Percentiles rank a stretch among this genome's conserved stretches.
Conservation (phyloP, 2,329 filamentous ascomycete genomes). For the Colletotrichum cordylinicola region DNA sequence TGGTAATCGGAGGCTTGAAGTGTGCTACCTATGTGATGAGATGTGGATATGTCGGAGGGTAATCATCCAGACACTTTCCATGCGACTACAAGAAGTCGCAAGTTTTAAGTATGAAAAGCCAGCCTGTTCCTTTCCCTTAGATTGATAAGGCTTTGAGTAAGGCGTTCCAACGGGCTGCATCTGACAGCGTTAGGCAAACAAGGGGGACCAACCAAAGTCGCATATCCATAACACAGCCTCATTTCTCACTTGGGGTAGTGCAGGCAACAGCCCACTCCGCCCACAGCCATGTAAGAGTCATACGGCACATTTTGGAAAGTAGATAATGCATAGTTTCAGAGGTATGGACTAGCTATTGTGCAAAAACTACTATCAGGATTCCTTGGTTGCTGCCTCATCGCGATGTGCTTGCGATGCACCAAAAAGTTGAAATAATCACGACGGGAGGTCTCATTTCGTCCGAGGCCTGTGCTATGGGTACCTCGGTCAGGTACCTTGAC, state of each 20-base stretch:
- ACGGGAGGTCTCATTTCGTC: background rate
- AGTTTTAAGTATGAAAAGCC: background rate
- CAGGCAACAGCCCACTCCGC: background rate
- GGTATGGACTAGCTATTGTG: background rate
- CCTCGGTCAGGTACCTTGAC: background rate
- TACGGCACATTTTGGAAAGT: background rate
- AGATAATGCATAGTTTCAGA: background rate
- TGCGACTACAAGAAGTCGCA: background rate
- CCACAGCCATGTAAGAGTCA: background rate
- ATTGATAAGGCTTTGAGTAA: background rate
- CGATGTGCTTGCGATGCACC: background rate
- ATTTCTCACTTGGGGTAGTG: no score
- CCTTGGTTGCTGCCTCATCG: no score
- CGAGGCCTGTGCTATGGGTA: background rate
- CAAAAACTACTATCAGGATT: no score
- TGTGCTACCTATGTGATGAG: background rate
- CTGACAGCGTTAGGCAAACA: background rate
- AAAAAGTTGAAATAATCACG: background rate
- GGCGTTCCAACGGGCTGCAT: background rate
- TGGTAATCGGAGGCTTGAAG: no score
- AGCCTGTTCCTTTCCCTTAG: background rate
- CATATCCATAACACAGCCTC: background rate
- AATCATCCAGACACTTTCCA: background rate
- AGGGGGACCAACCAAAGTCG: background rate
- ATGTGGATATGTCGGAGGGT: background rate